Base-by-base conservation (phyloP, 73 alveolate species). In the Symbiodinium pilosum region DNA sequence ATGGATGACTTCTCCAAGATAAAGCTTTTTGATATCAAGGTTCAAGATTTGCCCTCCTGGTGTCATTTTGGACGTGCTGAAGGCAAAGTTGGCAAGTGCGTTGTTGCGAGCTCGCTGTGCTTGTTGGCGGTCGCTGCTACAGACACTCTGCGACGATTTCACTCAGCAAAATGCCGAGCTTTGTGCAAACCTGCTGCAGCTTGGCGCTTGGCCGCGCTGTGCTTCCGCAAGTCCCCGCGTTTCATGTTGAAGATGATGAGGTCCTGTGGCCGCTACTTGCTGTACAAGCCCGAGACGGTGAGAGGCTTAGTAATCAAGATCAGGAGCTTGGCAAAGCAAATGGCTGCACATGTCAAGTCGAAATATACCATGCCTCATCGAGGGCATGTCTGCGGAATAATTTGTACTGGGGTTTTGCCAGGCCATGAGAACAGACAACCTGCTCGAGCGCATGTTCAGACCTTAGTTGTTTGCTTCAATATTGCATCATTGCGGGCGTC, bases 81-180 rank as follows among this genome's bases (percentile, higher is more conserved):
- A 99, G 97, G 94, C 43, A 12, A 9, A 16, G 5, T 11, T n/a
- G n/a, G 84, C 84, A n/a, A n/a, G 41, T 30, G n/a, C 18, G 42
- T 24, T 30, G 16, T 32, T 26, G 86, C 20, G 5, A n/a, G 86
- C 39, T 73, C 16, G 24, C 32, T n/a, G 14, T 36, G 51, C 42
- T 73, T 32, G 28, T 54, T 30, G 86, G 51, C 47, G 52, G 32
- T 43, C 64, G 32, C 28, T n/a, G 14, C 20, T 42, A 7, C 77
- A 91, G 99, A 94, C 99, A 40, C 99, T 99, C 43, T 92, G 99
- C 52, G 99, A 99, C 86, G 99, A 99, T 81, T 99, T 99, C 94
- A 87, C 73, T 68, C 99, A 99, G 86, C 99, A 99, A 42, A 99
- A 99, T 51, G 99, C 99, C 16, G 99, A 99, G 59, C 84, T 99